These are phyloP conservation scores for Delphinella strobiligena DNA, from an alignment of 2,329 filamentous ascomycete genomes.

Conservation along the genomic window DNA sequence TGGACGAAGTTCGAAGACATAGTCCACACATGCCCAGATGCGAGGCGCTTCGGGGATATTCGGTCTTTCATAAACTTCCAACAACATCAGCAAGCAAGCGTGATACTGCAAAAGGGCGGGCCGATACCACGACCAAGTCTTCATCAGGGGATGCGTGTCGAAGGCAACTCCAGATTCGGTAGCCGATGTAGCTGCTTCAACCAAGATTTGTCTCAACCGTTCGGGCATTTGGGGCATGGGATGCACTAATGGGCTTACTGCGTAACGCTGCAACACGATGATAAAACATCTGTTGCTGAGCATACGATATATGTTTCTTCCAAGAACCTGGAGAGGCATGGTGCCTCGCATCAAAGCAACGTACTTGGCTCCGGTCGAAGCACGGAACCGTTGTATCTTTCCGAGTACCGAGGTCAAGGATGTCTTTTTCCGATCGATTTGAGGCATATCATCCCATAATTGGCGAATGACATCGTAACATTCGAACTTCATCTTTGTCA, in stretches of 20 bases:
- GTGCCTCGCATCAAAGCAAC: slow-evolving; percentile 47
- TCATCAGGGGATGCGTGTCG: slow-evolving; percentile 40
- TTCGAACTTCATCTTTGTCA: slow-evolving; percentile 58
- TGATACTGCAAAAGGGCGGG: slow-evolving; percentile 65
- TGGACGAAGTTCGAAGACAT: slow-evolving; percentile 52
- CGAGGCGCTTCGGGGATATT: slow-evolving; percentile 47
- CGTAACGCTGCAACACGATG: slow-evolving; percentile 57
- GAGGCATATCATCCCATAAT: slow-evolving; percentile 57
- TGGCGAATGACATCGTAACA: slow-evolving; percentile 60
- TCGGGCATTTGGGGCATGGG: slow-evolving; percentile 49
- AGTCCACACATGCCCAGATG: slow-evolving; percentile 62
- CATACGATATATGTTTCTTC: slow-evolving; percentile 52
- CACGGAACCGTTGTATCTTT: slow-evolving; percentile 57
- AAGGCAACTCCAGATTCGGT: slow-evolving; percentile 44
- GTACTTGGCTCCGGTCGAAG: slow-evolving; percentile 54
- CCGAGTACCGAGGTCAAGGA: slow-evolving; percentile 52
- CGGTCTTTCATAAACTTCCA: slow-evolving; percentile 52
- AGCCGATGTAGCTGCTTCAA: slow-evolving; percentile 46
- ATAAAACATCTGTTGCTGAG: slow-evolving; percentile 52
- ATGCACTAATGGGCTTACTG: slow-evolving; percentile 33
- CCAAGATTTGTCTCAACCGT: slow-evolving; percentile 49
- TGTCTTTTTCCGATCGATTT: slow-evolving; percentile 49
- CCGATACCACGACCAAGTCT: slow-evolving; percentile 55
- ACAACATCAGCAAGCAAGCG: slow-evolving; percentile 53
- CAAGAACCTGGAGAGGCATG: slow-evolving; percentile 50